phyloP scores from a whole-genome alignment of 1,284 basidiomycete genomes.

The Volvariella surrecta region DNA sequence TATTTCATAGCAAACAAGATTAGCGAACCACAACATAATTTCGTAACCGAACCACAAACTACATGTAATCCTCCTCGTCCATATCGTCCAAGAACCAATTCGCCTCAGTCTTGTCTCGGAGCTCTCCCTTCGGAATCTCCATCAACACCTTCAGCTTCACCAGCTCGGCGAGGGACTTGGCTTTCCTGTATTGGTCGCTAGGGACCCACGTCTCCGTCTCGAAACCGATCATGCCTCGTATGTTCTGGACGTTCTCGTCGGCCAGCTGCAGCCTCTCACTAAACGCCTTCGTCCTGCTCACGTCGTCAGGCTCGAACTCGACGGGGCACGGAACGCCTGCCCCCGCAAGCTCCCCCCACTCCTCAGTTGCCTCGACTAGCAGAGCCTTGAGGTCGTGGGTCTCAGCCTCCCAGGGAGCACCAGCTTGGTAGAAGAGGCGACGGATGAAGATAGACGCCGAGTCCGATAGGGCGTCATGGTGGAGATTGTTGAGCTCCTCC shows the following conservation, averaged over 20 bases:
- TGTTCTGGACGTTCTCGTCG: slow-evolving; percentile 21
- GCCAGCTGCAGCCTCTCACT: slow-evolving; percentile 18
- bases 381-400: slow-evolving; percentile 29
- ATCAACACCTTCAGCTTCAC: slow-evolving; percentile 25
- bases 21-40: slow-evolving; percentile 6
- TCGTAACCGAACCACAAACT: slow-evolving; percentile 7
- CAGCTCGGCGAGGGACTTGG: slow-evolving; percentile 22
- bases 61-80: slow-evolving; percentile 34
- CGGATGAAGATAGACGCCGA: slow-evolving; percentile 20
- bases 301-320: slow-evolving; percentile 32
- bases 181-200: slow-evolving; percentile 27
- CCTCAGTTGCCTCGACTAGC: slow-evolving; percentile 29
- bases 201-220: slow-evolving; percentile 34
- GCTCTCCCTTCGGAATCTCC: slow-evolving; percentile 20
- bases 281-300: slow-evolving; percentile 29
- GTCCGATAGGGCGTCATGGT: slow-evolving; percentile 27
- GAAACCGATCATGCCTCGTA: slow-evolving; percentile 19
- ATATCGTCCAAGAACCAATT: slow-evolving; percentile 39
- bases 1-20: slow-evolving; percentile 6
- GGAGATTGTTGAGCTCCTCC: slow-evolving; percentile 29
- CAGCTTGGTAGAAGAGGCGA: slow-evolving; percentile 31
- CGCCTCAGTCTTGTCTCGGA: slow-evolving; percentile 21
- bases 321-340: slow-evolving; percentile 32
- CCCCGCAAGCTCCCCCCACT: slow-evolving; percentile 28
- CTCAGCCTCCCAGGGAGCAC: slow-evolving; percentile 38